Percentiles rank a stretch among this genome's conserved stretches.
Conservation (phyloP, 164 flowering plant genomes). For the Stephania cephalantha region DNA sequence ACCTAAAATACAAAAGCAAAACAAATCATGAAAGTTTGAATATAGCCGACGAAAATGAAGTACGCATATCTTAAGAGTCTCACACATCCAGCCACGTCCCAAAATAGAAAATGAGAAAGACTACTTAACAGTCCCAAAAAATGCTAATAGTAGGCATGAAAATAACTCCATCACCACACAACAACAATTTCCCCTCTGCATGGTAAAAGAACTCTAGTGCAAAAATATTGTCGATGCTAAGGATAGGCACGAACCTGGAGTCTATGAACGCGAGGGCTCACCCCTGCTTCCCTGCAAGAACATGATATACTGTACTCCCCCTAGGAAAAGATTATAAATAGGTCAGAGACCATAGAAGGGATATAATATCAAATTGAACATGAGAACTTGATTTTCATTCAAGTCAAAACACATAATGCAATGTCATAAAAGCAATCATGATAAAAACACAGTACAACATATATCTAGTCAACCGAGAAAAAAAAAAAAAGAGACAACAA, state of each 20-base stretch:
- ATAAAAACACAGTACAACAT: too few species aligned
- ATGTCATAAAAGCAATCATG: too few species aligned
- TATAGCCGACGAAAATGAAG: neutral
- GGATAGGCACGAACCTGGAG: conserved; percentile 41
- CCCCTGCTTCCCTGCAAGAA: conserved; percentile 33
- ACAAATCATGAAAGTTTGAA: neutral
- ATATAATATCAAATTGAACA: neutral
- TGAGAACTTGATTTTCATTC: too few species aligned
- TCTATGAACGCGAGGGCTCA: conserved; percentile 62
- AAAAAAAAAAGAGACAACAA: too few species aligned
- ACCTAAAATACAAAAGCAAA: neutral
- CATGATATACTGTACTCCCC: conserved; percentile 51
- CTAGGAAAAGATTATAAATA: conserved; percentile 29
- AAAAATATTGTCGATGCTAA: neutral
- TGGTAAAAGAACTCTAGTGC: neutral
- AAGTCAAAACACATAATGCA: too few species aligned
- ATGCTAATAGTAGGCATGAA: neutral
- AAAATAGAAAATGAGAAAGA: neutral
- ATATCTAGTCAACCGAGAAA: too few species aligned
- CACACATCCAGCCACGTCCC: neutral
- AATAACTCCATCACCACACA: neutral
- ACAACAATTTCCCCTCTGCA: neutral
- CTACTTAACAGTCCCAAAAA: neutral
- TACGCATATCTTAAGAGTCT: neutral
- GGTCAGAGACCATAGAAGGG: neutral